Percentiles rank a stretch among this genome's conserved stretches.
Conservation (phyloP, 208 protist species). For the Acanthamoeba triangularis region DNA sequence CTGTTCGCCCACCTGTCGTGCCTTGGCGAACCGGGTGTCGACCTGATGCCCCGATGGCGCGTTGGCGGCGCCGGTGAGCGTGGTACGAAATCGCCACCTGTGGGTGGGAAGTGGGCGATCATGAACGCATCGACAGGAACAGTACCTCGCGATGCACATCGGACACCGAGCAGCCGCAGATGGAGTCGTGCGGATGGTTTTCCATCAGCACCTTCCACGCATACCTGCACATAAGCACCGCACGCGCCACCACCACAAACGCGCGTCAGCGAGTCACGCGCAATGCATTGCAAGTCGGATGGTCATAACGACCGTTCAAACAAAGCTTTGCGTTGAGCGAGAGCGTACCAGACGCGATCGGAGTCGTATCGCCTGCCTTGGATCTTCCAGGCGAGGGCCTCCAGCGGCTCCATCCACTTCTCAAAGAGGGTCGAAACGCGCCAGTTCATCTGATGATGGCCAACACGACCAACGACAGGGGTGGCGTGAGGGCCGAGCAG, state of each 20-base stretch:
- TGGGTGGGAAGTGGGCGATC: too few species aligned
- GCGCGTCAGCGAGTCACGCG: too few species aligned
- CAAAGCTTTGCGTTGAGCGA: neutral
- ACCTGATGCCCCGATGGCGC: neutral
- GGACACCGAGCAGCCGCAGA: conserved; percentile 8
- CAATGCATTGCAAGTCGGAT: too few species aligned
- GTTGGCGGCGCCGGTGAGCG: neutral
- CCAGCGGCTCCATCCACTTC: conserved; percentile 67
- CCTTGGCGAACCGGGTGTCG: conserved; percentile 49
- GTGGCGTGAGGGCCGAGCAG: too few species aligned
- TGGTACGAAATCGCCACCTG: too few species aligned
- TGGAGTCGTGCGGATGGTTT: conserved; percentile 54
- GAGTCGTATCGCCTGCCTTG: neutral
- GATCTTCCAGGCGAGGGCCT: conserved; percentile 55
- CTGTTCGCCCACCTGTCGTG: conserved; percentile 53
- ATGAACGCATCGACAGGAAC: too few species aligned
- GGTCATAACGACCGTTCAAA: too few species aligned
- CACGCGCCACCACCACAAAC: neutral
- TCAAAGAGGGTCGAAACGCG: conserved; percentile 23
- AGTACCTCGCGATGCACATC: conserved; percentile 51
- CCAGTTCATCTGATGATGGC: conserved; percentile 47
- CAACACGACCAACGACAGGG: too few species aligned
- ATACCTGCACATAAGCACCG: neutral
- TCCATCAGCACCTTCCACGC: conserved; percentile 52
- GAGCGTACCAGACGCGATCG: neutral